These are phyloP conservation scores for Parachaetomium inaequale DNA, from an alignment of 495 filamentous ascomycete species.

Conservation along the genomic window DNA sequence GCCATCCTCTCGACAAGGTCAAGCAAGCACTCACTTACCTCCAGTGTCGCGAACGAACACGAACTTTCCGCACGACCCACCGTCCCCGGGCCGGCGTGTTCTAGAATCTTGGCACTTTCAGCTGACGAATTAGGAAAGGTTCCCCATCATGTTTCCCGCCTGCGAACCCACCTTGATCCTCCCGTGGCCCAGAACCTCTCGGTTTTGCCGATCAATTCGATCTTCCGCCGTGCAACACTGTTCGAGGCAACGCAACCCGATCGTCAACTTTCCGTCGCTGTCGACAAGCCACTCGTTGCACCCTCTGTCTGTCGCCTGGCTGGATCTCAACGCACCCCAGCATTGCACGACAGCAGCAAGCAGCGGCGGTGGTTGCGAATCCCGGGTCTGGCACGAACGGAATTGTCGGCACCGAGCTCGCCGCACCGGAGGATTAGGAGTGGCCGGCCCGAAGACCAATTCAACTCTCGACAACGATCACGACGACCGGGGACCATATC, in stretches of 20 bases:
- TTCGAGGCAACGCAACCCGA: background rate
- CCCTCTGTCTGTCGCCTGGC: background rate
- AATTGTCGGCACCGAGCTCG: background rate
- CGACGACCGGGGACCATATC: too few relatives aligned
- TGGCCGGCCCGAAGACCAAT: background rate
- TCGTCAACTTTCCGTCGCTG: background rate
- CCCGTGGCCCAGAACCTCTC: conserved; percentile 12
- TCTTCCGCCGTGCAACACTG: background rate
- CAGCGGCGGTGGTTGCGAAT: background rate
- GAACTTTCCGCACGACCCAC: background rate
- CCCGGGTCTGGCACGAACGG: background rate
- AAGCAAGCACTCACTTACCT: too few relatives aligned
- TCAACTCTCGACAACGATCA: background rate
- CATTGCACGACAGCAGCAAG: background rate
- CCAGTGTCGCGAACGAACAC: too few relatives aligned
- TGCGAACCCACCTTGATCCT: conserved; percentile 11
- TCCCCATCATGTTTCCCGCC: background rate
- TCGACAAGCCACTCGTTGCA: background rate
- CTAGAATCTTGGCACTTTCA: background rate
- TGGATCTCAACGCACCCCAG: background rate
- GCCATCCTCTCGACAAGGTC: too few relatives aligned
- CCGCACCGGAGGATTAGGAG: background rate
- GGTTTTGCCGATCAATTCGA: background rate
- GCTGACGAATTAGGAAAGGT: conserved; percentile 6
- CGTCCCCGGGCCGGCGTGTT: background rate